These are phyloP conservation scores for Colletotrichum kahawae DNA, from an alignment of 2,329 filamentous ascomycete species.

Conservation along the genomic window DNA sequence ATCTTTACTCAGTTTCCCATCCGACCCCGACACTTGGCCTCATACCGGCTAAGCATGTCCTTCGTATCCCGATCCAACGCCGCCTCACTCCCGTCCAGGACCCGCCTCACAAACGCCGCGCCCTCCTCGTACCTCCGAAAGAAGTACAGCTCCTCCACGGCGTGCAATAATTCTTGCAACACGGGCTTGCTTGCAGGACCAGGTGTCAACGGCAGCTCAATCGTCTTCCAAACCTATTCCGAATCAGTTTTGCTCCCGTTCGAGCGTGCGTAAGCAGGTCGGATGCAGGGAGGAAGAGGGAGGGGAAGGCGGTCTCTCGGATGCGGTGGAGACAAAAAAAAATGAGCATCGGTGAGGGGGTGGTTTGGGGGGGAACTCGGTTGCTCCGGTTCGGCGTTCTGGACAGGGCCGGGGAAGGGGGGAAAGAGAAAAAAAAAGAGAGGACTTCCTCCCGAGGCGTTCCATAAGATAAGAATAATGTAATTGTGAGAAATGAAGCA, in stretches of 20 bases:
- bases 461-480: not conserved
- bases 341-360: not conserved
- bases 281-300: not conserved
- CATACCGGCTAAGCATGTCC: constrained; percentile 45
- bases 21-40: constrained; percentile 43
- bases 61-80: constrained; percentile 50
- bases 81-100: constrained; percentile 35
- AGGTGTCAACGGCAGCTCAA: constrained; percentile 44
- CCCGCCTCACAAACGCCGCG: constrained; percentile 40
- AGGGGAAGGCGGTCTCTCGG: not conserved
- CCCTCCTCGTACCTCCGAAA: constrained; percentile 52
- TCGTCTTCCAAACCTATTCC: constrained; percentile 47
- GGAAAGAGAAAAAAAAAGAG: not conserved
- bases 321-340: not conserved
- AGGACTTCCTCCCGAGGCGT: not conserved
- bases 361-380: not conserved
- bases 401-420: not conserved
- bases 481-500: not conserved
- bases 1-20: not conserved
- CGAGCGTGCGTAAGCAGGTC: not conserved
- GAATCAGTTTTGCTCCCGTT: not conserved
- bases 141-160: constrained; percentile 64
- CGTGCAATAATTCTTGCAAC: constrained; percentile 57
- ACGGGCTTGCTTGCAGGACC: constrained; percentile 46
- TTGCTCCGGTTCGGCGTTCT: not conserved